Percentiles rank a stretch among this genome's conserved stretches.
phyloP scores from a whole-genome alignment of 129 eudicot species.

The Centella asiatica region DNA sequence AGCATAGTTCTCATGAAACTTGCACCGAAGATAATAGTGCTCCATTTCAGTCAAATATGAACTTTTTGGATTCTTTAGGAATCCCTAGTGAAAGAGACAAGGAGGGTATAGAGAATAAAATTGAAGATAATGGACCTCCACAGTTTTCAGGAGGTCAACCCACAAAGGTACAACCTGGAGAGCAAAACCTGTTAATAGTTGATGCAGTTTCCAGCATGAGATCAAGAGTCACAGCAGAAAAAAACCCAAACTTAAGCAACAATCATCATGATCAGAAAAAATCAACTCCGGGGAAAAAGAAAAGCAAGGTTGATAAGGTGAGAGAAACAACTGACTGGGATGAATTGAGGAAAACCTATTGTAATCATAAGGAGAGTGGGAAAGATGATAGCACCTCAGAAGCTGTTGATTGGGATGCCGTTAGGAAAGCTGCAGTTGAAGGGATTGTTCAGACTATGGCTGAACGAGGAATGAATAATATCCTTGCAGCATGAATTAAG shows the following conservation, averaged over 20 bases:
- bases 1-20: neutral
- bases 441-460: constrained; percentile 23
- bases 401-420: constrained; percentile 43
- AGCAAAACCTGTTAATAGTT: neutral
- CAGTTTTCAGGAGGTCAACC: neutral
- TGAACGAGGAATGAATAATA: constrained; percentile 29
- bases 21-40: neutral
- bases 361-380: neutral
- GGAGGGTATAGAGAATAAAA: neutral
- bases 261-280: neutral
- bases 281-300: neutral
- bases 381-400: constrained; percentile 14
- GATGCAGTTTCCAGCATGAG: neutral
- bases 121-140: neutral
- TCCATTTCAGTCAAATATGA: neutral
- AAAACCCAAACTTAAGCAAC: neutral
- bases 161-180: neutral
- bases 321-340: constrained; percentile 14
- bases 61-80: neutral
- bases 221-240: neutral
- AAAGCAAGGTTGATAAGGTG: neutral
- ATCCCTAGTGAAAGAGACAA: neutral
- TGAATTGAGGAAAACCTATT: constrained; percentile 7
- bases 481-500: constrained; percentile 29
- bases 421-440: constrained; percentile 20